Percentiles rank a stretch among this genome's conserved stretches.
phyloP scores from a whole-genome alignment of 345 rosid genomes.

The Capsella bursapastoris region DNA sequence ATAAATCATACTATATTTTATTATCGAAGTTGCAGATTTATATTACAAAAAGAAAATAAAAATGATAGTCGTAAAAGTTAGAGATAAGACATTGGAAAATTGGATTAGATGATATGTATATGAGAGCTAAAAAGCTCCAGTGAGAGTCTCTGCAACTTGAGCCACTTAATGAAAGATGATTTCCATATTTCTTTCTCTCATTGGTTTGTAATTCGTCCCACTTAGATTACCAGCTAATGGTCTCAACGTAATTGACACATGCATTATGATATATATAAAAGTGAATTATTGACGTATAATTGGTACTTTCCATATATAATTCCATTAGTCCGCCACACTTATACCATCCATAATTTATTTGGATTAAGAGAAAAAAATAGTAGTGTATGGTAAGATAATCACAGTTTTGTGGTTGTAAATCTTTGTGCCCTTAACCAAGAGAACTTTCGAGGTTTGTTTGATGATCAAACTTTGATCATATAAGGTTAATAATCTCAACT shows the following conservation, averaged over 20 bases:
- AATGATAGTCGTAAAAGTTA: constrained; percentile 12
- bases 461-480: too few species aligned
- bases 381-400: not conserved
- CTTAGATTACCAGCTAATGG: constrained; percentile 21
- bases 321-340: not conserved
- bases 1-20: not conserved
- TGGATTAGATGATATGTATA: not conserved
- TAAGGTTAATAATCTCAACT: too few species aligned
- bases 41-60: not conserved
- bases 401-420: not conserved
- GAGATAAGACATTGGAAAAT: constrained; percentile 16
- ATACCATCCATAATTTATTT: not conserved
- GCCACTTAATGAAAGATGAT: constrained; percentile 30
- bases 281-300: not conserved
- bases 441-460: not conserved
- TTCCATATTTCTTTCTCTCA: constrained; percentile 23
- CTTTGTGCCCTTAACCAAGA: not conserved
- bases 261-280: not conserved
- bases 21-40: not conserved
- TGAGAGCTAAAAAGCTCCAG: constrained; percentile 7
- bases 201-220: constrained; percentile 29
- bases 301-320: not conserved
- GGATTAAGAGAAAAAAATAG: not conserved
- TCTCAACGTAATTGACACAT: constrained; percentile 19
- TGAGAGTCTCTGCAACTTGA: constrained; percentile 38